Evolutionary conservation across 805 yeast genomes (phyloP), one percentile per base, ranked within the genome.

Genomic region (Maudiozyma bulderi): DNA sequence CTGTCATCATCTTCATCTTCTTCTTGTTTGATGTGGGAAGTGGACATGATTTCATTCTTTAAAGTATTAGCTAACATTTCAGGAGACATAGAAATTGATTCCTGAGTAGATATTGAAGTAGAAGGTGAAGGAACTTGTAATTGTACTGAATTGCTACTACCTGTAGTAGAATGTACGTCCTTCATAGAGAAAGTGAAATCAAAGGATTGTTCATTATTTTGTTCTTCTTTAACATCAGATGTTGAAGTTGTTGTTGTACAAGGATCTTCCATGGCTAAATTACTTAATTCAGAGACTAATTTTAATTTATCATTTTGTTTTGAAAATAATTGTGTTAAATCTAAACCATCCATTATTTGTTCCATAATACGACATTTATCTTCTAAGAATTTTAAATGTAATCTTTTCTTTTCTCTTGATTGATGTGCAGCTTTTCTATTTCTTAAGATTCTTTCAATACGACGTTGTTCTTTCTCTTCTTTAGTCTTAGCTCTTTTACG

Each of bases 351-450:
- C 39, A 65, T 33, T 4, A 65, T 53, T 20, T 48, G 46, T 51
- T 67, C 66, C 60, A 67, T 57, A 31, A 66, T 54, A 5, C 55
- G 49, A 48, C 70, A 68, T 46, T 66, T 66, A 38, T 72, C 66
- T 67, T 91, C 97, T 56, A 93, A 74, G 53, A 78, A 81, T 67
- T 89, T 96, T 50, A 93, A 84, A 64, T 91, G 95, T 62, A 82
- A 80, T 64, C 98, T 79, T 77, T 91, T 91, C 78, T 91, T 90
- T 64, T 93, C 99, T 56, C 99, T 79, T 31, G 96, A 86, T 47
- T 96, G 95, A 66, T 91, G 98, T 44, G 99, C 99, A 13, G 98
- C 98, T 64, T 91, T 84, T 62, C 98, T 80, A 69, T 91, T 91
- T 65, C 99, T 78, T 59, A 91, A 73, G 46, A 93, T 90, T 46